A percentile compares a stretch with the other conserved stretches of the same genome.
Evolutionary conservation across 192 early-diverging fungal genomes (phyloP).

Genomic region (Spizellomyces punctatus): DNA sequence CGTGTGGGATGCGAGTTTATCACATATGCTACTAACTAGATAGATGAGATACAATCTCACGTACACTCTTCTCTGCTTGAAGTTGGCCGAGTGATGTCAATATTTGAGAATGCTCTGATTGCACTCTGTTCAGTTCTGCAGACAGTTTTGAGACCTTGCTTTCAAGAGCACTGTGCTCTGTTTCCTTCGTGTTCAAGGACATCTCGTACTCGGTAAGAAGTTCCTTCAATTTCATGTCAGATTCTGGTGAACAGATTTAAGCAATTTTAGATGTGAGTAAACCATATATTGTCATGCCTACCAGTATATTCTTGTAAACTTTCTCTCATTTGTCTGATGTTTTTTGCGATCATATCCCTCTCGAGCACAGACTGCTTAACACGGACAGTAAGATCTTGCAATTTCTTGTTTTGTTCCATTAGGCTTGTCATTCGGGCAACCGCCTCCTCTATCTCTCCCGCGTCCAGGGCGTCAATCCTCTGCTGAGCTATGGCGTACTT

Average conservation of each 20-base stretch:
- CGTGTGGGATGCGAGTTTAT: neutral
- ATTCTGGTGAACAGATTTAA: slow-evolving; percentile 39
- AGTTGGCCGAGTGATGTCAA: slow-evolving; percentile 54
- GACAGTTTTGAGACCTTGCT: slow-evolving; percentile 14
- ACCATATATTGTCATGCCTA: slow-evolving; percentile 2
- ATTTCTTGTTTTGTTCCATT: slow-evolving; percentile 47
- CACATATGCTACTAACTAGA: neutral
- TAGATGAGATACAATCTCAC: neutral
- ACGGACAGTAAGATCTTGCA: slow-evolving; percentile 35
- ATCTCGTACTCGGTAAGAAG: slow-evolving; percentile 51
- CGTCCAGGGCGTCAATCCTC: slow-evolving; percentile 37
- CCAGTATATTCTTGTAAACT: slow-evolving; percentile 38
- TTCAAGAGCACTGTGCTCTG: slow-evolving; percentile 26
- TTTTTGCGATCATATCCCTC: slow-evolving; percentile 19
- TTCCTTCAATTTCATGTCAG: slow-evolving; percentile 63
- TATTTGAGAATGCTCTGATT: slow-evolving; percentile 33
- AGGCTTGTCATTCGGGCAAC: slow-evolving; percentile 37
- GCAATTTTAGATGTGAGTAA: neutral
- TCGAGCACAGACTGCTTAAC: slow-evolving; percentile 26
- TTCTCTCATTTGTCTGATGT: slow-evolving; percentile 35
- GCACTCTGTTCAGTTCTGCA: slow-evolving; percentile 36
- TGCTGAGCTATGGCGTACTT: slow-evolving; percentile 24
- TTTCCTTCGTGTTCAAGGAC: slow-evolving; percentile 22
- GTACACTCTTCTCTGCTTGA: slow-evolving; percentile 44
- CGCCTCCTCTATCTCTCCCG: slow-evolving; percentile 33